Percentiles rank a stretch among this genome's conserved stretches.
Evolutionary conservation across 805 yeast species (phyloP).

Genomic region (Wickerhamomyces chaumierensis): DNA sequence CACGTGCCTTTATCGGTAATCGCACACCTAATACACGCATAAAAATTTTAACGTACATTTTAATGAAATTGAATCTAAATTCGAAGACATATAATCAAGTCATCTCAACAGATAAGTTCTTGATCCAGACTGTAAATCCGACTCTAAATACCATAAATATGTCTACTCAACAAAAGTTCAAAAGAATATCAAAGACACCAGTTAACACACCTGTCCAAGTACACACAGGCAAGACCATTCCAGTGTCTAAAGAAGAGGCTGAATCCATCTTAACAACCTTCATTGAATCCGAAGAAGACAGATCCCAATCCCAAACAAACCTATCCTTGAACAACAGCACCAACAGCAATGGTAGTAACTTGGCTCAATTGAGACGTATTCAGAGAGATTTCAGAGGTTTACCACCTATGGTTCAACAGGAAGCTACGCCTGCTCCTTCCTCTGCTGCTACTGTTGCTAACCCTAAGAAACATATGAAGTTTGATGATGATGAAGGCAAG

Average conservation of each 20-base stretch:
- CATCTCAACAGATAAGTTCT: neutral
- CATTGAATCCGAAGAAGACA: conserved; percentile 20
- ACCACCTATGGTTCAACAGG: conserved; percentile 39
- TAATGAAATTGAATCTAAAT: too few species aligned
- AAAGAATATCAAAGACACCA: conserved; percentile 12
- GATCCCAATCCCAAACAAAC: conserved; percentile 6
- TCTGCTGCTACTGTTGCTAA: conserved; percentile 5
- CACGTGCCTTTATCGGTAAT: too few species aligned
- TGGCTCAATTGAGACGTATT: conserved; percentile 56
- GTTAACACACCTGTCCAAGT: conserved; percentile 18
- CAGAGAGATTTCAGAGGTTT: conserved; percentile 74
- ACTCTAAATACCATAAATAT: neutral
- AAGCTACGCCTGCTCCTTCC: conserved; percentile 2
- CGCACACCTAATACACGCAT: too few species aligned
- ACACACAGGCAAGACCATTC: conserved; percentile 6
- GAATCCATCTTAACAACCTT: conserved; percentile 33
- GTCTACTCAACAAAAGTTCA: conserved; percentile 6
- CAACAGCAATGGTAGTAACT: conserved; percentile 17
- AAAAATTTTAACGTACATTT: too few species aligned
- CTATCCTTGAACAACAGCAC: conserved; percentile 15
- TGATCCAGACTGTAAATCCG: neutral
- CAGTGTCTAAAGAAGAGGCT: conserved; percentile 30
- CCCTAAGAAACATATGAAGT: conserved; percentile 13
- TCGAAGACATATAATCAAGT: too few species aligned
- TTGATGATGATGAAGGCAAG: conserved; percentile 6